Evolutionary conservation across 1,284 basidiomycete species (phyloP).

Genomic region (Apiotrichum laibachii): DNA sequence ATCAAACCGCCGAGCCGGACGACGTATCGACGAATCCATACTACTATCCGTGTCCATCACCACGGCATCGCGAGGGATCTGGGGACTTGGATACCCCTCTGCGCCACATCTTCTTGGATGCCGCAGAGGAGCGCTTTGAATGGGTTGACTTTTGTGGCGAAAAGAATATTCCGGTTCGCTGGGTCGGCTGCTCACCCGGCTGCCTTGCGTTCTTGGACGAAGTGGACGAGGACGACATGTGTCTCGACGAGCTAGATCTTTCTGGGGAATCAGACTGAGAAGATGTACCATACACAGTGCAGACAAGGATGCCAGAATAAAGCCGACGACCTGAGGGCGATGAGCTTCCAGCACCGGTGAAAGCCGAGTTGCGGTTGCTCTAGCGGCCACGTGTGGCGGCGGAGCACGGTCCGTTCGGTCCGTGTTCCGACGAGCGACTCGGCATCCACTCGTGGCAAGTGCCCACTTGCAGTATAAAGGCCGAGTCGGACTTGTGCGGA

Average conservation of each 20-base stretch:
- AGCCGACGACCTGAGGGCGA: too few species aligned
- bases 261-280: neutral
- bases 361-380: too few species aligned
- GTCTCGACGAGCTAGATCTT: neutral
- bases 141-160: slow-evolving; percentile 37
- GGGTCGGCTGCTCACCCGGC: slow-evolving; percentile 47
- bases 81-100: neutral
- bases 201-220: slow-evolving; percentile 46
- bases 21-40: slow-evolving; percentile 48
- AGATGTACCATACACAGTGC: too few species aligned
- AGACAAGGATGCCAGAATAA: too few species aligned
- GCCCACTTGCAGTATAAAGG: too few species aligned
- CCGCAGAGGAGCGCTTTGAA: slow-evolving; percentile 47
- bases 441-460: too few species aligned
- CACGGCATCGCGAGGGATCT: slow-evolving; percentile 33
- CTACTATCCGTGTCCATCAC: slow-evolving; percentile 44
- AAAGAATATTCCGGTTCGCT: slow-evolving; percentile 40
- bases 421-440: too few species aligned
- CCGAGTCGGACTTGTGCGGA: too few species aligned
- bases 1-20: slow-evolving; percentile 29
- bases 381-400: too few species aligned
- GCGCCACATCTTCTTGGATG: slow-evolving; percentile 41
- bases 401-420: too few species aligned
- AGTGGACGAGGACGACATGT: slow-evolving; percentile 20
- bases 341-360: too few species aligned